A percentile compares a stretch with the other conserved stretches of the same genome.
phyloP scores from a whole-genome alignment of 805 yeast species.

The Blastobotrys terrestris region DNA sequence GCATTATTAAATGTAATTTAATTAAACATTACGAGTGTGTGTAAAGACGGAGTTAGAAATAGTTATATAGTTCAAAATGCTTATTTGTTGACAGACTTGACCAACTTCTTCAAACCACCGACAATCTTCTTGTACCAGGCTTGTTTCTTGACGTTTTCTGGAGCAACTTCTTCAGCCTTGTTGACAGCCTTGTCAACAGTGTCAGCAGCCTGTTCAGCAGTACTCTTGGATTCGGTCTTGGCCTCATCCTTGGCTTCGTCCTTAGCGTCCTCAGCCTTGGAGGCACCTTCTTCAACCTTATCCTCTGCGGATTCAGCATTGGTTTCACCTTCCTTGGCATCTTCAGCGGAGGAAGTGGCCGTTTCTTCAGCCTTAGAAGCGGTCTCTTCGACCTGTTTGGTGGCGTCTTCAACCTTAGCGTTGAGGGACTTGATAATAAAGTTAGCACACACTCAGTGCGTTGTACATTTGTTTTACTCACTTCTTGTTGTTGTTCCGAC shows the following conservation, averaged over 20 bases:
- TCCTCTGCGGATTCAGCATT: conserved; percentile 8
- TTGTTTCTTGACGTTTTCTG: conserved; percentile 24
- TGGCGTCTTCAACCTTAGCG: conserved; percentile 1
- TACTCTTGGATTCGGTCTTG: conserved; percentile 12
- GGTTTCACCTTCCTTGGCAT: conserved; percentile 11
- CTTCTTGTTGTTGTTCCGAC: conserved; percentile 3
- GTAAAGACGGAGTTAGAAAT: conserved; percentile 6
- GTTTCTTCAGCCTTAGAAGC: conserved; percentile 15
- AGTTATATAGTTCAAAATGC: conserved; percentile 8
- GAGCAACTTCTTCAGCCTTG: conserved; percentile 16
- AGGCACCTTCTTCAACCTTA: conserved; percentile 7
- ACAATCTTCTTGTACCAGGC: conserved; percentile 22
- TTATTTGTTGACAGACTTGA: conserved; percentile 27
- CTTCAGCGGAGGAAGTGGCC: conserved; percentile 10
- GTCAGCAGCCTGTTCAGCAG: conserved; percentile 11
- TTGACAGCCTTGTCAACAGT: conserved; percentile 14
- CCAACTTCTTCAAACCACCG: conserved; percentile 25
- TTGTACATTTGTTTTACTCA: neutral
- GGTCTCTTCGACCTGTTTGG: conserved; percentile 10
- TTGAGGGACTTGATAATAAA: neutral
- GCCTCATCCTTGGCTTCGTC: conserved; percentile 11
- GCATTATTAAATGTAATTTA: neutral
- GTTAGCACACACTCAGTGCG: neutral
- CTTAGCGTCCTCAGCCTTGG: conserved; percentile 11
- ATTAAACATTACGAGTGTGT: conserved; percentile 8